Base-by-base conservation (phyloP, 1,284 basidiomycete species). In the Sanghuangporus sanghuang region DNA sequence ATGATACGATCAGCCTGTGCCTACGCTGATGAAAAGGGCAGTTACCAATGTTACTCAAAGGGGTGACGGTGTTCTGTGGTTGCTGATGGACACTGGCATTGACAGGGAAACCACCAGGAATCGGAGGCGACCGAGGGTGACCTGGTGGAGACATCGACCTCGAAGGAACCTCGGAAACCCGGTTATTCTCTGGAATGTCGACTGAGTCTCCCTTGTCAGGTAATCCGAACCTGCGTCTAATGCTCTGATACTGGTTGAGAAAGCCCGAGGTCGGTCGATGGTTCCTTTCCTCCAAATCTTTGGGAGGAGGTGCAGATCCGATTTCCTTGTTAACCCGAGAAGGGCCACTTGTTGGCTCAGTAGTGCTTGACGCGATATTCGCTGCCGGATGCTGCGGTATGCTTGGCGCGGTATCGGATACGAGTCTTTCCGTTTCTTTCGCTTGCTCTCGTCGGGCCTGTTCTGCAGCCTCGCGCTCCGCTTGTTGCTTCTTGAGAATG, bases 401-500 rank as follows among this genome's bases (percentile, higher is more conserved):
- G 39, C 18, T 42, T n/a, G 61, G 60, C 35, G 62, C 53, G 18
- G 23, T 32, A 42, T 66, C 65, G 16, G 65, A 66, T 21, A 66
- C 11, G 35, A 66, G 65, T 39, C 57, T 66, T 39, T 66, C 65
- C 49, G 40, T 70, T 36, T 67, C 50, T 68, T 69, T 50, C 35
- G 68, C 75, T 66, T 69, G 67, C 67, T 67, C 69, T 67, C 64
- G 69, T 14, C 68, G 71, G 21, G 78, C 80, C 64, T 81, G 81
- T 72, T 83, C 86, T 0, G 82, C 77, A 1, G 86, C 84, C 60
- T 89, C 81, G 38, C 82, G 81, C 63, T 95, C 87, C 11, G 87
- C 88, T 69, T 86, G 83, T 69, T 96, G 92, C 69, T 94, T 90
- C 66, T 89, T 88, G 59, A 98, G 77, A 64, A 98, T 96, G 58